phyloP scores from a whole-genome alignment of 345 rosid species.

The Moricandia moricandioides region DNA sequence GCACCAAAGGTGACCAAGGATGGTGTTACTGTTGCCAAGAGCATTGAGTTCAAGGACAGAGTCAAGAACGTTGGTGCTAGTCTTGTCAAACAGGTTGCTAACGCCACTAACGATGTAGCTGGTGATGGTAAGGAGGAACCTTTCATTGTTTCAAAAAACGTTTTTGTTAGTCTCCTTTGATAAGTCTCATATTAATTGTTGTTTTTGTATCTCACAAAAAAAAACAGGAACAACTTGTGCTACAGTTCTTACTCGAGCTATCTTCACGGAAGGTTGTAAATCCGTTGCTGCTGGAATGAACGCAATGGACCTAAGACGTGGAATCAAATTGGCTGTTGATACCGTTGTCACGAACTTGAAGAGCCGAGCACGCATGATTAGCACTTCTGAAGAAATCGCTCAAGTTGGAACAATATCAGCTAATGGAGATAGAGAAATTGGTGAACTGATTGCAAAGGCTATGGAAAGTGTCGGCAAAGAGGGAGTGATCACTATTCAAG shows the following conservation, averaged over 20 bases:
- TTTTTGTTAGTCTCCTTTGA: neutral
- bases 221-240: conserved; percentile 93
- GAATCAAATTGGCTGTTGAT: conserved; percentile 96
- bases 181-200: neutral
- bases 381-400: conserved; percentile 97
- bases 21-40: conserved; percentile 98
- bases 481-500: conserved; percentile 95
- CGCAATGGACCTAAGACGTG: conserved; percentile 96
- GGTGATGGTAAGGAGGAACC: conserved; percentile 72
- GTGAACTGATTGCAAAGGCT: conserved; percentile 94
- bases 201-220: neutral
- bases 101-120: conserved; percentile 93
- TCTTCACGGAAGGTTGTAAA: conserved; percentile 92
- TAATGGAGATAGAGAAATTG: conserved; percentile 97
- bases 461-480: conserved; percentile 99
- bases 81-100: conserved; percentile 99
- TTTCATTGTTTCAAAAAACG: neutral
- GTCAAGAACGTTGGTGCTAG: conserved; percentile 97
- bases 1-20: conserved; percentile 98
- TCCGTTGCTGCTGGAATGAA: conserved; percentile 99
- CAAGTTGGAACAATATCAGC: conserved; percentile 97
- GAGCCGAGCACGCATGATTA: conserved; percentile 92
- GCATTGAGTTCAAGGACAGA: conserved; percentile 91
- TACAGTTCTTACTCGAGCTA: conserved; percentile 85
- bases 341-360: conserved; percentile 83